A percentile compares a stretch with the other conserved stretches of the same genome.
Evolutionary conservation across 257 asterid genomes (phyloP).

Genomic region (Lithospermum erythrorhizon): DNA sequence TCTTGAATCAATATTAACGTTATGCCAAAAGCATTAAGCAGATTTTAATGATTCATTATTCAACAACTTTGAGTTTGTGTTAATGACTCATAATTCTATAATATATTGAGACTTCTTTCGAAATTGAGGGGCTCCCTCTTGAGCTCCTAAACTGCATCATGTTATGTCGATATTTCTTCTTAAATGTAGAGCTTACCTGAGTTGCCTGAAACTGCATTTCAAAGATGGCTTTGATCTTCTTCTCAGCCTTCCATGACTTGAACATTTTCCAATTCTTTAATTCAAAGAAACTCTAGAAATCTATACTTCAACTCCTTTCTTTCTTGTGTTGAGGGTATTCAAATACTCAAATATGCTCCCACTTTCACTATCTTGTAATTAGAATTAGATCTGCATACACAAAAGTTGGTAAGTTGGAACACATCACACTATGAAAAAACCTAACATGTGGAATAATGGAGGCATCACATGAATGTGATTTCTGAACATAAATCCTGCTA

Average conservation of each 20-base stretch:
- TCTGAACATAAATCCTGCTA: background rate
- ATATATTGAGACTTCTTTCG: too few relatives aligned
- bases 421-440: background rate
- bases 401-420: background rate
- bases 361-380: background rate
- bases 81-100: too few relatives aligned
- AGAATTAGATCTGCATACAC: background rate
- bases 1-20: too few relatives aligned
- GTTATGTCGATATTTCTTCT: background rate
- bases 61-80: too few relatives aligned
- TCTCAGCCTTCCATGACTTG: constrained; percentile 65
- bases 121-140: too few relatives aligned
- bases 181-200: constrained; percentile 33
- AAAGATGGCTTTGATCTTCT: constrained; percentile 72
- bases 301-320: background rate
- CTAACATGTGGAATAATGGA: background rate
- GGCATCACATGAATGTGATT: background rate
- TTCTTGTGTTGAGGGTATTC: background rate
- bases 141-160: background rate
- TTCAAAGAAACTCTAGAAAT: background rate
- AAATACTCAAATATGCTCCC: background rate
- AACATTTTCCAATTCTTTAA: constrained; percentile 40
- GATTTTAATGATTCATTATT: too few relatives aligned
- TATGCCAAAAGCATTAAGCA: too few relatives aligned
- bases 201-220: constrained; percentile 82